Conservation (phyloP, 441 rosid species). For the Francoa sonchifolia region DNA sequence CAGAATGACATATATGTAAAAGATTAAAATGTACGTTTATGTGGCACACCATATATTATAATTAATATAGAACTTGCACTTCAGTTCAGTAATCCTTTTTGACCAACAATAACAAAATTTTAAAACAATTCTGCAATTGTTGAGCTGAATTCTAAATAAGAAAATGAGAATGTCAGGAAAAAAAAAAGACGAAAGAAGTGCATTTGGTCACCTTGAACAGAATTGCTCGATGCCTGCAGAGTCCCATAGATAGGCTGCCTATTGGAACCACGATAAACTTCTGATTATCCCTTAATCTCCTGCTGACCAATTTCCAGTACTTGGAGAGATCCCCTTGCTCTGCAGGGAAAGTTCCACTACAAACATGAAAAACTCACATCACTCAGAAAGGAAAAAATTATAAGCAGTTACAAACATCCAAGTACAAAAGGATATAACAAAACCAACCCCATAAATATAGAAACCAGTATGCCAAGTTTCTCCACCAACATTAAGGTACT, state of each 20-base stretch:
- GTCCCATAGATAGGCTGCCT: constrained; percentile 32
- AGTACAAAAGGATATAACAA: no score
- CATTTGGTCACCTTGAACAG: constrained; percentile 28
- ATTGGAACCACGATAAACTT: constrained; percentile 30
- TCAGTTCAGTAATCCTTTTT: no score
- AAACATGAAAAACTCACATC: neutral
- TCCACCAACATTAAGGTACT: constrained; percentile 17
- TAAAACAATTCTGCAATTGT: no score
- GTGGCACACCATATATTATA: no score
- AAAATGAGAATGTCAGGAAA: neutral
- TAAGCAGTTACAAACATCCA: no score
- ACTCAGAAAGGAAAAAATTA: no score
- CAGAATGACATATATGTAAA: no score
- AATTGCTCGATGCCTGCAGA: constrained; percentile 28
- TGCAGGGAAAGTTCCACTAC: constrained; percentile 20
- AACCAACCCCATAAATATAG: constrained; percentile 23
- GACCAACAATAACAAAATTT: no score
- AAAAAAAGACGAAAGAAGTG: constrained; percentile 2
- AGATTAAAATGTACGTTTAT: no score
- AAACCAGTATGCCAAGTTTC: constrained; percentile 27
- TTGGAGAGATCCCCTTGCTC: constrained; percentile 20
- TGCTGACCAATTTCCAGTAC: constrained; percentile 21
- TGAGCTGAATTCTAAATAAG: neutral
- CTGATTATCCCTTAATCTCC: constrained; percentile 16
- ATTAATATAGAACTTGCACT: no score